Conservation (phyloP, 768 basidiomycete species). For the Dendrothele bispora region DNA sequence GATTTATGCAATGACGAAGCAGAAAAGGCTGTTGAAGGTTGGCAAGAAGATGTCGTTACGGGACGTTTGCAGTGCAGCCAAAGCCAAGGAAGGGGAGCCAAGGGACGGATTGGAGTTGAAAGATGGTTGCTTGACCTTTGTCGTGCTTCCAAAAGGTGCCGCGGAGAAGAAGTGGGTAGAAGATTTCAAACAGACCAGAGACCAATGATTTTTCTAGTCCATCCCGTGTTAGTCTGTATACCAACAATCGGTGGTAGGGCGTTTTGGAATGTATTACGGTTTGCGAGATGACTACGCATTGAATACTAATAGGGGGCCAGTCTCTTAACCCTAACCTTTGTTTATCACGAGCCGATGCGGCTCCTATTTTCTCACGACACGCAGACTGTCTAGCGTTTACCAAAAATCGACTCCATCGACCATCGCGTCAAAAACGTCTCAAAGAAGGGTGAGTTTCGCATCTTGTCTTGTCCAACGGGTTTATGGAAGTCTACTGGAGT, state of each 20-base stretch:
- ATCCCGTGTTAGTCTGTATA: too few species aligned
- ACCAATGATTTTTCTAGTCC: slow-evolving; percentile 14
- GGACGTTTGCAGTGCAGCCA: slow-evolving; percentile 69
- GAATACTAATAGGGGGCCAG: too few species aligned
- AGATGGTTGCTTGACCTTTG: slow-evolving; percentile 80
- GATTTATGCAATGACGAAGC: slow-evolving; percentile 80
- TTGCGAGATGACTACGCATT: too few species aligned
- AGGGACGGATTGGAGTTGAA: slow-evolving; percentile 83
- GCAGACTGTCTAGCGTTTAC: too few species aligned
- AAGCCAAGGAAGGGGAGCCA: slow-evolving; percentile 55
- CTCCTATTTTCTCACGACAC: too few species aligned
- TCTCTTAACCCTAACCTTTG: too few species aligned
- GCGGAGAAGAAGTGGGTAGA: slow-evolving; percentile 85
- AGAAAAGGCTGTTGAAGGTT: slow-evolving; percentile 81
- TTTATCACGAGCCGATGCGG: too few species aligned
- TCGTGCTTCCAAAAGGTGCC: slow-evolving; percentile 73
- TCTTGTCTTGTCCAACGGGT: slow-evolving; percentile 23
- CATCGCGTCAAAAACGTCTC: too few species aligned
- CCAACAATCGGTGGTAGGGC: too few species aligned
- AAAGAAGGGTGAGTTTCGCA: slow-evolving; percentile 32
- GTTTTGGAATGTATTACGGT: too few species aligned
- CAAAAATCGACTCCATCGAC: too few species aligned
- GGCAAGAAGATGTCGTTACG: slow-evolving; percentile 87
- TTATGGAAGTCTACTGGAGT: slow-evolving; percentile 22
- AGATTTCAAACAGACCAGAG: slow-evolving; percentile 70